Base-by-base conservation (phyloP, 306 rosid species). In the Cercis canadensis region DNA sequence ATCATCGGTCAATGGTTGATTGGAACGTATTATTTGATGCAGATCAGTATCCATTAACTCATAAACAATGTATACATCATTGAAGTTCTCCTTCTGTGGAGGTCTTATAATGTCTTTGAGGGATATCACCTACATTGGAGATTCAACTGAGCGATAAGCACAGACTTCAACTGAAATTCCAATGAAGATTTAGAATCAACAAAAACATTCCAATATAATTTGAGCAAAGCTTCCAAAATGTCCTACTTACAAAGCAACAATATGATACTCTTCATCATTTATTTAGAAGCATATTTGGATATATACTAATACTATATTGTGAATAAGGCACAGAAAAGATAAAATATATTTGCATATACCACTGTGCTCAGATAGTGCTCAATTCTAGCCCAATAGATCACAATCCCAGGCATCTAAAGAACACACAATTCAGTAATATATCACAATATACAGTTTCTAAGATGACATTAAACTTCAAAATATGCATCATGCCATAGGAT, bases 41-140 rank as follows among this genome's bases (percentile, higher is more conserved):
- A 94, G 88, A 80, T 94, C 98, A 0, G 98, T 90, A 75, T 94
- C 98, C 97, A 94, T 84, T 43, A 93, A 69, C 73, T 90, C 98
- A 73, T 78, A 88, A 76, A 93, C 96, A 53, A 88, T 78, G 87
- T 88, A 92, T 2, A 92, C 97, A 74, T 92, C 98, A 57, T 92
- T 92, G 88, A 92, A 92, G 80, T 84, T 90, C 79, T 93, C 96
- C 79, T 66, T 85, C 69, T 85, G 90, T 17, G 98, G 98, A 82
- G 98, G 96, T 45, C 97, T 80, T 64, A 93, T 82, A 58, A 93
- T 90, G 75, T 93, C 98, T 82, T 88, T 90, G 45, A 93, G 73
- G 72, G 84, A 74, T 78, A 90, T 81, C 69, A 93, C 86, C 98
- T 93, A 85, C 85, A 79, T 70, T 32, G 43, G 33, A 75, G 53